Percentiles rank a stretch among this genome's conserved stretches.
These are phyloP conservation scores for Trypanosoma avium DNA, from an alignment of 208 protist species.

Conservation along the genomic window DNA sequence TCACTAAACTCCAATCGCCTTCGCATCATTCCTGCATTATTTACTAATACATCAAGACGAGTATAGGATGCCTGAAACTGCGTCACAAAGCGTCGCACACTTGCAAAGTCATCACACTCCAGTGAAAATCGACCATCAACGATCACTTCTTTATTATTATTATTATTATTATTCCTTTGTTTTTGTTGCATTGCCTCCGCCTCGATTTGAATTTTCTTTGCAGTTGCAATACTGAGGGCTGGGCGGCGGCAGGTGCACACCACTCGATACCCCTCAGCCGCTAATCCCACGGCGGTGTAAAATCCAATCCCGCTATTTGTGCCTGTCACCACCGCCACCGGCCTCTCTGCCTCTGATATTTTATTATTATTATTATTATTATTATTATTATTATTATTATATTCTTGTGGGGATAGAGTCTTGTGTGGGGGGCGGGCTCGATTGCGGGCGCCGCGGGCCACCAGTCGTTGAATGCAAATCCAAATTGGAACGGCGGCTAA, in stretches of 20 bases:
- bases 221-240: constrained; percentile 52
- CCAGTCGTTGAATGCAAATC: constrained; percentile 39
- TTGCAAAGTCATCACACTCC: constrained; percentile 82
- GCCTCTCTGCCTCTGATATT: constrained; percentile 53
- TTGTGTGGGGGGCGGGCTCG: constrained; percentile 28
- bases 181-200: constrained; percentile 36
- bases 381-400: constrained; percentile 22
- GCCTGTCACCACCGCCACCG: constrained; percentile 89
- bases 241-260: constrained; percentile 76
- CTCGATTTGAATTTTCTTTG: constrained; percentile 38
- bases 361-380: constrained; percentile 3
- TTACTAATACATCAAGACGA: constrained; percentile 84
- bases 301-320: constrained; percentile 90
- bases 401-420: no score
- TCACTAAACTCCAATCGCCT: constrained; percentile 48
- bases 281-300: constrained; percentile 76
- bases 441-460: constrained; percentile 57
- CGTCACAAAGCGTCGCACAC: constrained; percentile 54
- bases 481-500: constrained; percentile 37
- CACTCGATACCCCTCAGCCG: constrained; percentile 72
- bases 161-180: constrained; percentile 16
- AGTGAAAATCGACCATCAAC: constrained; percentile 58
- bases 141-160: constrained; percentile 42
- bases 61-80: constrained; percentile 49
- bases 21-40: constrained; percentile 86